These are phyloP conservation scores for Trypanosoma melophagium DNA, from an alignment of 208 protist genomes.

Conservation along the genomic window DNA sequence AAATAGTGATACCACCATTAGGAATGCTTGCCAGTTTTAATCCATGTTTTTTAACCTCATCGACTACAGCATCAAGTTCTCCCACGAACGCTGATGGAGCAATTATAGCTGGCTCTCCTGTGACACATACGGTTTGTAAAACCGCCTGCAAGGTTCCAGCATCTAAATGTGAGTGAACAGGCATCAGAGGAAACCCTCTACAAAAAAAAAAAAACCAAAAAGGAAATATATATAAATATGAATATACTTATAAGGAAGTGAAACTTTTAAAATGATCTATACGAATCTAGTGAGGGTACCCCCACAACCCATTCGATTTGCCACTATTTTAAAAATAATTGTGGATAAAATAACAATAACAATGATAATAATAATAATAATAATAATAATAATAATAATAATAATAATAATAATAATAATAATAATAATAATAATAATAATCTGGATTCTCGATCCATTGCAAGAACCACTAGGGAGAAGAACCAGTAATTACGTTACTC, in stretches of 20 bases:
- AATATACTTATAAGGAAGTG: not conserved
- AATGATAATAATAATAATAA: constrained; percentile 7
- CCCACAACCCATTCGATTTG: no score
- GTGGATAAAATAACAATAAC: not conserved
- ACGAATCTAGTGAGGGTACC: not conserved
- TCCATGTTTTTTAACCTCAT: constrained; percentile 48
- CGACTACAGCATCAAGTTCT: constrained; percentile 68
- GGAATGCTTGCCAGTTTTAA: constrained; percentile 76
- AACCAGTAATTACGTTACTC: constrained; percentile 42
- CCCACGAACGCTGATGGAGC: constrained; percentile 46
- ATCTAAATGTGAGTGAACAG: constrained; percentile 9
- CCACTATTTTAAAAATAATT: not conserved
- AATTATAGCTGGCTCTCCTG: constrained; percentile 66
- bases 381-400: constrained; percentile 3
- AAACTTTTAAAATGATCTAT: not conserved
- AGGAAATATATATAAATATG: constrained; percentile 17
- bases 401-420: not conserved
- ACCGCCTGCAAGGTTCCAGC: constrained; percentile 21
- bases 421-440: constrained; percentile 19
- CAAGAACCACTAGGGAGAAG: not conserved
- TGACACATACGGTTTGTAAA: constrained; percentile 46
- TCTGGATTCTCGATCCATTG: not conserved
- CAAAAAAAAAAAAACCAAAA: constrained; percentile 20
- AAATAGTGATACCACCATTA: constrained; percentile 58
- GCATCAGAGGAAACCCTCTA: constrained; percentile 10